These are phyloP conservation scores for Teunomyces tritomae DNA, from an alignment of 805 yeast genomes.

Conservation along the genomic window DNA sequence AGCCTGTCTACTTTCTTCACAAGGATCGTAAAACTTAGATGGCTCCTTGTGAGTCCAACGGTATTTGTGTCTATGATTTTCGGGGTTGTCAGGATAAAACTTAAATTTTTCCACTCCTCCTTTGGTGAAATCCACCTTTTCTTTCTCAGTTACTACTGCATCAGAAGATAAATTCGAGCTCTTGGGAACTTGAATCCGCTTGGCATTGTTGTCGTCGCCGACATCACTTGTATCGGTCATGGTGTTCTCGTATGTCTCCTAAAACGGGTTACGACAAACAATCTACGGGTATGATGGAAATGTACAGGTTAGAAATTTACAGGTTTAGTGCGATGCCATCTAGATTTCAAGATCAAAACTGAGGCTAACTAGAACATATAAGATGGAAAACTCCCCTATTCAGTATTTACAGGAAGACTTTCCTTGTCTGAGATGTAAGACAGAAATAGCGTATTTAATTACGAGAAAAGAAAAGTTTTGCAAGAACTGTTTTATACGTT, in stretches of 20 bases:
- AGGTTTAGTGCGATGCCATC: slow-evolving; percentile 1
- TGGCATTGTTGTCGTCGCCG: not conserved
- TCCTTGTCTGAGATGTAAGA: slow-evolving; percentile 51
- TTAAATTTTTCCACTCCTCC: slow-evolving; percentile 54
- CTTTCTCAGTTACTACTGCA: slow-evolving; percentile 31
- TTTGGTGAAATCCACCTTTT: slow-evolving; percentile 53
- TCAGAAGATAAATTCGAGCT: slow-evolving; percentile 16
- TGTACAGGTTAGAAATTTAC: not conserved
- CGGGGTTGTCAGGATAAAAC: slow-evolving; percentile 88
- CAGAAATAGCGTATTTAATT: slow-evolving; percentile 37
- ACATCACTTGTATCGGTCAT: not conserved
- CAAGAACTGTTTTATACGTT: slow-evolving; percentile 63
- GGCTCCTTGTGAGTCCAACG: slow-evolving; percentile 74
- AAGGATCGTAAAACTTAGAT: slow-evolving; percentile 87
- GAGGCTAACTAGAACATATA: not conserved
- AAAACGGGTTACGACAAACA: not conserved
- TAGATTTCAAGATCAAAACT: not conserved
- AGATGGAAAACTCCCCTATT: slow-evolving; percentile 8
- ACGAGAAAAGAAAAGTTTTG: slow-evolving; percentile 70
- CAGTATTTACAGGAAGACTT: slow-evolving; percentile 17
- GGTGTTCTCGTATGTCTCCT: no score
- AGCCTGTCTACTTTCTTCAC: slow-evolving; percentile 85
- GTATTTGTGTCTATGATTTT: slow-evolving; percentile 62
- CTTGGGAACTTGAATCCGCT: not conserved
- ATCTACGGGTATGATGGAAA: no score